A percentile compares a stretch with the other conserved stretches of the same genome.
phyloP scores from a whole-genome alignment of 2,329 filamentous ascomycete species.

The Trichophyton verrucosum region DNA sequence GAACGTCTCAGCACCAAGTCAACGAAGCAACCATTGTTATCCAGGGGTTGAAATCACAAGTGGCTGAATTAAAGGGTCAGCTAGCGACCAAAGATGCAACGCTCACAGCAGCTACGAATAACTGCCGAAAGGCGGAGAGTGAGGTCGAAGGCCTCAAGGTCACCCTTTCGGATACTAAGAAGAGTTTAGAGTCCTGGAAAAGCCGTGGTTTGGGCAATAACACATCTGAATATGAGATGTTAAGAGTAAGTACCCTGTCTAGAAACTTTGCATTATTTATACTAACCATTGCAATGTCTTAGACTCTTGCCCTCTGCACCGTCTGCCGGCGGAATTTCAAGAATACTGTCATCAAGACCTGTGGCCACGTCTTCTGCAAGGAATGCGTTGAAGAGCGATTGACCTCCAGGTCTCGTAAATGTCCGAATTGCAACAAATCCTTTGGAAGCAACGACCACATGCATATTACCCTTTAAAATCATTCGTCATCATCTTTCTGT shows the following conservation, averaged over 20 bases:
- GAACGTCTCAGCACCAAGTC: constrained; percentile 58
- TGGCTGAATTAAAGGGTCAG: constrained; percentile 60
- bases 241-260: constrained; percentile 54
- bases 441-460: constrained; percentile 89
- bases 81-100: constrained; percentile 65
- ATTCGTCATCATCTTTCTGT: constrained; percentile 10
- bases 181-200: constrained; percentile 77
- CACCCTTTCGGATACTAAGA: constrained; percentile 63
- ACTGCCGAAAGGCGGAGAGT: constrained; percentile 48
- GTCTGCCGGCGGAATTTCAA: constrained; percentile 91
- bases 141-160: constrained; percentile 72
- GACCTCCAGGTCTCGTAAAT: constrained; percentile 82
- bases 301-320: constrained; percentile 73
- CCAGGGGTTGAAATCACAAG: constrained; percentile 63
- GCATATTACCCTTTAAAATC: constrained; percentile 38
- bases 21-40: constrained; percentile 57
- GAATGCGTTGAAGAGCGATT: constrained; percentile 82
- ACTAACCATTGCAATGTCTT: constrained; percentile 6
- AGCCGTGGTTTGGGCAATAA: constrained; percentile 68
- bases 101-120: constrained; percentile 50
- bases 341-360: constrained; percentile 83
- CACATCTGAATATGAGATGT: constrained; percentile 69
- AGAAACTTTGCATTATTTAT: constrained; percentile 14
- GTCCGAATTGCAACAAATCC: constrained; percentile 80
- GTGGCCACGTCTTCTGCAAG: constrained; percentile 88